phyloP scores from a whole-genome alignment of 225 moss, liverwort and hornwort species.

The Pseudoscleropodium purum region DNA sequence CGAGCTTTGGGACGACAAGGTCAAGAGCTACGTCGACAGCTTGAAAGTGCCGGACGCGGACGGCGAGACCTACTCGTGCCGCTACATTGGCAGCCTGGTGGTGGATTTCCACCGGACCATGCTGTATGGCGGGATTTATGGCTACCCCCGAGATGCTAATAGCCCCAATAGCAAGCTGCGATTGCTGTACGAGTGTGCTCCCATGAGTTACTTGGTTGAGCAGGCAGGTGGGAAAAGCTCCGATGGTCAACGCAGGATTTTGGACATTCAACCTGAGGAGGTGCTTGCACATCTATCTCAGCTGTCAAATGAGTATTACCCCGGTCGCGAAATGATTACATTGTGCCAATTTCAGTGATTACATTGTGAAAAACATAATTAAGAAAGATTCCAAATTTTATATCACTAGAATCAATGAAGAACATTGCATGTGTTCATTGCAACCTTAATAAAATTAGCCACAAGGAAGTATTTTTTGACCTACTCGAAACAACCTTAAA shows the following conservation, averaged over 20 bases:
- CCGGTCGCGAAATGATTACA: no score
- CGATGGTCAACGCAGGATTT: slow-evolving; percentile 65
- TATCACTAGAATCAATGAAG: no score
- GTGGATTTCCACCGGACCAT: slow-evolving; percentile 92
- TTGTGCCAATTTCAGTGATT: no score
- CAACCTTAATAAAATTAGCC: no score
- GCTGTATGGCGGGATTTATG: slow-evolving; percentile 90
- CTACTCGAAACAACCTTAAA: no score
- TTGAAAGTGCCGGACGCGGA: slow-evolving; percentile 65
- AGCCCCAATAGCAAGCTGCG: slow-evolving; percentile 74
- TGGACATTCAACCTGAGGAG: slow-evolving; percentile 80
- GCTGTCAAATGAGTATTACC: background rate
- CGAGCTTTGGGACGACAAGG: slow-evolving; percentile 78
- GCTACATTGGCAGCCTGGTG: slow-evolving; percentile 91
- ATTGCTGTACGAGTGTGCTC: slow-evolving; percentile 88
- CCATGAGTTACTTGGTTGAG: slow-evolving; percentile 93
- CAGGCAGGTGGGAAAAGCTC: slow-evolving; percentile 95
- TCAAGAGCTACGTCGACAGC: slow-evolving; percentile 69
- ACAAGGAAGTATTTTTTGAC: no score
- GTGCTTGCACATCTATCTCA: slow-evolving; percentile 8
- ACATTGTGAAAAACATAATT: no score
- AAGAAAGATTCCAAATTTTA: no score
- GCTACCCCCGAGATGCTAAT: slow-evolving; percentile 78
- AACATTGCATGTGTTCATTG: no score
- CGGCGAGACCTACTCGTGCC: slow-evolving; percentile 83